These are phyloP conservation scores for Eimeria necatrix DNA, from an alignment of 169 alveolate genomes.

Conservation along the genomic window DNA sequence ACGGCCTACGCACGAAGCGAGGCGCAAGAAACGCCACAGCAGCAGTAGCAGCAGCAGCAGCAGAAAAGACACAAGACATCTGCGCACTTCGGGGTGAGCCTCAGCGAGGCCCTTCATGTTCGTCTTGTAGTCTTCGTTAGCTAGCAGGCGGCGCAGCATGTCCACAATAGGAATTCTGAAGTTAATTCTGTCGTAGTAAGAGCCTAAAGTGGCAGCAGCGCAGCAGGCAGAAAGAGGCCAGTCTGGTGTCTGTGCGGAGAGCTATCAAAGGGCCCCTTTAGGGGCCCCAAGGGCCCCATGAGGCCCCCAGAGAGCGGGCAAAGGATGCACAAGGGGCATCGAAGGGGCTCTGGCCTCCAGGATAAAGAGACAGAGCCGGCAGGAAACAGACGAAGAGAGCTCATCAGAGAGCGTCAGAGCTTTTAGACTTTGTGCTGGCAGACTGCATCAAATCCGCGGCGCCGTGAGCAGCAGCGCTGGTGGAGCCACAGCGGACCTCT, in stretches of 20 bases:
- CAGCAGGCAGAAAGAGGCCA: not conserved
- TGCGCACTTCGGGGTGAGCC: conserved; percentile 64
- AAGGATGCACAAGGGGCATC: not conserved
- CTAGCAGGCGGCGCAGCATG: conserved; percentile 71
- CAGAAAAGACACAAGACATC: not conserved
- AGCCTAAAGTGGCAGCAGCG: conserved; percentile 14
- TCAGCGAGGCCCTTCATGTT: conserved; percentile 36
- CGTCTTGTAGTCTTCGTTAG: conserved; percentile 17
- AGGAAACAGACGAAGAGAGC: not conserved
- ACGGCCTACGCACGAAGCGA: not conserved
- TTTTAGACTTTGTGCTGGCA: too few species aligned
- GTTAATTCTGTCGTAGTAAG: conserved; percentile 76
- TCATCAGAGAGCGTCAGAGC: not conserved
- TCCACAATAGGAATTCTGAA: conserved; percentile 75
- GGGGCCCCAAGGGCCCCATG: not conserved
- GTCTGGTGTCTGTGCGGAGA: not conserved
- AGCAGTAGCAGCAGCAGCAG: conserved; percentile 6
- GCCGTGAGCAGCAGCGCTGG: too few species aligned
- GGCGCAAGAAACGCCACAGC: not conserved
- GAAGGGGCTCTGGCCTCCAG: not conserved
- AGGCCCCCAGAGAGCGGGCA: not conserved
- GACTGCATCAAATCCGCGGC: too few species aligned
- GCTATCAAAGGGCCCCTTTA: too few species aligned
- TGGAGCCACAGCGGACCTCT: not conserved
- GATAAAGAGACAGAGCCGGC: not conserved